Evolutionary conservation across 148 eudicot species (phyloP).

Genomic region (Polygonum aviculare): DNA sequence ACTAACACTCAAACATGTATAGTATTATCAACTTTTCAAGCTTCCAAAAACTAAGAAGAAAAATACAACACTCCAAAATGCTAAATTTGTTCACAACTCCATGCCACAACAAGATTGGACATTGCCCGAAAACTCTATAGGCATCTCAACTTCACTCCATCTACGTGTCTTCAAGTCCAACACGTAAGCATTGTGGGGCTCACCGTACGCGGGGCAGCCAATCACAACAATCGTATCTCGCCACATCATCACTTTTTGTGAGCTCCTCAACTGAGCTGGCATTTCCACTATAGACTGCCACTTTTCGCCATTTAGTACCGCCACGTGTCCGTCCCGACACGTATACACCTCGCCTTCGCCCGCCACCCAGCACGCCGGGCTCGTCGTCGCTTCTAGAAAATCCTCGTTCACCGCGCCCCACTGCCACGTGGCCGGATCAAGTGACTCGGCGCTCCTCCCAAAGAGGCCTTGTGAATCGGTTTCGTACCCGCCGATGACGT

Average conservation of each 20-base stretch:
- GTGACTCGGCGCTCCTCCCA: slow-evolving; percentile 34
- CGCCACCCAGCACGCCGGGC: slow-evolving; percentile 27
- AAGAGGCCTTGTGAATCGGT: slow-evolving; percentile 62
- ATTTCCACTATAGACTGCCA: slow-evolving; percentile 47
- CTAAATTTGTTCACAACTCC: slow-evolving; percentile 31
- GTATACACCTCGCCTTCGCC: slow-evolving; percentile 29
- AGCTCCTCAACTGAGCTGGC: slow-evolving; percentile 27
- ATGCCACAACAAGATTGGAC: slow-evolving; percentile 66
- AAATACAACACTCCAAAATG: neutral
- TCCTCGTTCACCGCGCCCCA: slow-evolving; percentile 44
- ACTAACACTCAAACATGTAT: too few species aligned
- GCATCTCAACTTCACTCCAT: slow-evolving; percentile 42
- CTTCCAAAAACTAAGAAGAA: neutral
- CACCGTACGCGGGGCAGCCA: slow-evolving; percentile 36
- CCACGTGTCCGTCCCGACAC: slow-evolving; percentile 24
- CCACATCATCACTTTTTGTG: slow-evolving; percentile 27
- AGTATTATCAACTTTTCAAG: too few species aligned
- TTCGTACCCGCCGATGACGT: slow-evolving; percentile 69
- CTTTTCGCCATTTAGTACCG: slow-evolving; percentile 14
- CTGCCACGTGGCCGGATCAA: slow-evolving; percentile 37
- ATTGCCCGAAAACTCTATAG: slow-evolving; percentile 45
- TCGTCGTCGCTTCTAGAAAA: slow-evolving; percentile 19
- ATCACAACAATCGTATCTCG: slow-evolving; percentile 39
- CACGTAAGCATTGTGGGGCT: slow-evolving; percentile 26
- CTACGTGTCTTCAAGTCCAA: slow-evolving; percentile 34